Evolutionary conservation across 345 rosid genomes (phyloP).

Genomic region (Lagerstroemia speciosa): DNA sequence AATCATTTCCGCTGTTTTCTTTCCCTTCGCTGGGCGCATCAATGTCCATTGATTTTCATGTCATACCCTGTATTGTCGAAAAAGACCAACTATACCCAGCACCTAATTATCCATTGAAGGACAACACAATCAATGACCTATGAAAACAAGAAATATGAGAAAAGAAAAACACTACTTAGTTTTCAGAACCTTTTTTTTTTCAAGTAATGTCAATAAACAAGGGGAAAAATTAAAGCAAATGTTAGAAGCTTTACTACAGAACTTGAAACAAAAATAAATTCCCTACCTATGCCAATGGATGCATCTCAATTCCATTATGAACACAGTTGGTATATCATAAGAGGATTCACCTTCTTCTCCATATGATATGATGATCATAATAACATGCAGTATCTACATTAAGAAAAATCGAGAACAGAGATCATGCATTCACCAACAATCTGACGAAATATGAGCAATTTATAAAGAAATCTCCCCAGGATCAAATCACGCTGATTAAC

Average conservation of each 20-base stretch:
- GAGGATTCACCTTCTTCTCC: not conserved
- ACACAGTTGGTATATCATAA: not conserved
- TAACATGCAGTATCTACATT: too few species aligned
- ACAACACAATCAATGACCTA: not conserved
- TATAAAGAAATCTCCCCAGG: not conserved
- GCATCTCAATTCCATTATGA: not conserved
- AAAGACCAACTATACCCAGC: not conserved
- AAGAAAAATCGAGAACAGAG: too few species aligned
- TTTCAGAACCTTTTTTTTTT: not conserved
- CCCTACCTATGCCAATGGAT: not conserved
- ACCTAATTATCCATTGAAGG: not conserved
- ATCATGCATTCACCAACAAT: too few species aligned
- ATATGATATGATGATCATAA: not conserved
- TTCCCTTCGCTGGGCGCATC: slow-evolving; percentile 6
- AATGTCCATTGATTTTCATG: not conserved
- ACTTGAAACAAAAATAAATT: not conserved
- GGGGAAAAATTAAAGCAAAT: not conserved
- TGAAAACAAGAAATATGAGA: not conserved
- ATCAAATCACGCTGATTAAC: not conserved
- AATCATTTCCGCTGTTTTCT: slow-evolving; percentile 16
- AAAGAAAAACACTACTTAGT: not conserved
- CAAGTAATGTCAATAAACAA: not conserved
- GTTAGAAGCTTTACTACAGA: not conserved
- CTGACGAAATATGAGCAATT: too few species aligned
- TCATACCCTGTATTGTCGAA: not conserved